phyloP scores from a whole-genome alignment of 2,329 filamentous ascomycete genomes.

The Calonectria honghensis region DNA sequence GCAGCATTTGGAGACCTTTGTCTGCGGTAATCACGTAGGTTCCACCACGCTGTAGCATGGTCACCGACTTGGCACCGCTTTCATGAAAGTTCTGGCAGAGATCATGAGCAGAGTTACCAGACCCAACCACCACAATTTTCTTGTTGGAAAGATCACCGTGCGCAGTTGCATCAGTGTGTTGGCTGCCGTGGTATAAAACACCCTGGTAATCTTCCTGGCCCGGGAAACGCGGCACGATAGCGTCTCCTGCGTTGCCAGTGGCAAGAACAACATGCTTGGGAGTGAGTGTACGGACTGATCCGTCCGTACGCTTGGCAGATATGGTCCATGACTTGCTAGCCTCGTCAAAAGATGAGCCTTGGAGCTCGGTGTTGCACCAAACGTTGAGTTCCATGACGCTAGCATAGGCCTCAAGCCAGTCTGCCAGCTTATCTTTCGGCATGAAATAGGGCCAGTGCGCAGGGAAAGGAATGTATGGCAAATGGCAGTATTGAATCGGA shows the following conservation, averaged over 20 bases:
- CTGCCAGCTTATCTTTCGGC: constrained; percentile 67
- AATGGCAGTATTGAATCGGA: constrained; percentile 46
- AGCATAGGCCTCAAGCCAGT: constrained; percentile 69
- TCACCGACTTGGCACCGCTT: constrained; percentile 67
- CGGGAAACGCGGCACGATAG: constrained; percentile 29
- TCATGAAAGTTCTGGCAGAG: constrained; percentile 70
- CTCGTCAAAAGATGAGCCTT: constrained; percentile 62
- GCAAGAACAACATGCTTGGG: constrained; percentile 38
- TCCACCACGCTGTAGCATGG: constrained; percentile 71
- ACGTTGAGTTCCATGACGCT: constrained; percentile 70
- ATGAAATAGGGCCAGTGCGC: constrained; percentile 58
- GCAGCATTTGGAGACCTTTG: constrained; percentile 63
- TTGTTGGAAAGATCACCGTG: constrained; percentile 55
- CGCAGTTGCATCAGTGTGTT: constrained; percentile 57
- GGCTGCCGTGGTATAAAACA: constrained; percentile 42
- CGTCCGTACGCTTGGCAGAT: constrained; percentile 1
- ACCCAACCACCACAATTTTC: constrained; percentile 68
- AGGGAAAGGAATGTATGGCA: constrained; percentile 52
- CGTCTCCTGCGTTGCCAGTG: constrained; percentile 37
- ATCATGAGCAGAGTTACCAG: constrained; percentile 70
- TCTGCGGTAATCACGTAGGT: constrained; percentile 68
- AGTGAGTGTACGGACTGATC: constrained; percentile 9
- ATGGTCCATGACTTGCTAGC: constrained; percentile 30
- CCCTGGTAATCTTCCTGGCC: constrained; percentile 45
- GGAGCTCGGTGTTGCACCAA: constrained; percentile 63